A percentile compares a stretch with the other conserved stretches of the same genome.
These are phyloP conservation scores for Phytophthora sp. DNA, from an alignment of 352 stramenopile genomes.

Conservation along the genomic window DNA sequence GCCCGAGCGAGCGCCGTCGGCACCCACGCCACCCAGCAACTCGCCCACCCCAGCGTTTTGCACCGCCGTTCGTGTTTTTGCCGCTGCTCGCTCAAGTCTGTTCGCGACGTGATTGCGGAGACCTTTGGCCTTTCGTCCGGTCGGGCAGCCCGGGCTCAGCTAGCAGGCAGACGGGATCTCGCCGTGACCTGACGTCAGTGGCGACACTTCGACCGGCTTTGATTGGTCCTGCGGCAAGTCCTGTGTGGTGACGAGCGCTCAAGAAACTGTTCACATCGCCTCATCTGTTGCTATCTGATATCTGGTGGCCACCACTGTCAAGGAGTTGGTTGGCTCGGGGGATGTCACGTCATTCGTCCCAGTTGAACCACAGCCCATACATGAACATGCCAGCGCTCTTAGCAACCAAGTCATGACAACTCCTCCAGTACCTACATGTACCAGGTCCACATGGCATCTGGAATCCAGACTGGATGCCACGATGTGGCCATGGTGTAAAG, in stretches of 20 bases:
- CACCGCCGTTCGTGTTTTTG: conserved; percentile 33
- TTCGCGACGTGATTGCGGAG: conserved; percentile 23
- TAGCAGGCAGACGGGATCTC: conserved; percentile 25
- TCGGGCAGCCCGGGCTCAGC: conserved; percentile 19
- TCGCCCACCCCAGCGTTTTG: conserved; percentile 16
- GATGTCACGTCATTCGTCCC: conserved; percentile 12
- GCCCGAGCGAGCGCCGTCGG: neutral
- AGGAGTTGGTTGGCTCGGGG: neutral
- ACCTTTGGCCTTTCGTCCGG: conserved; percentile 29
- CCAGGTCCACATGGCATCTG: neutral
- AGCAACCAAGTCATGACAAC: conserved; percentile 3
- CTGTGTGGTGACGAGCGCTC: neutral
- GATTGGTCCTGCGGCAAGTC: conserved; percentile 33
- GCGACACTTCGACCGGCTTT: conserved; percentile 27
- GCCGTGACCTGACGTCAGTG: conserved; percentile 29
- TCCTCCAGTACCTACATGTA: neutral
- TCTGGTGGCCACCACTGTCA: conserved; percentile 16
- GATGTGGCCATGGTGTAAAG: conserved; percentile 30
- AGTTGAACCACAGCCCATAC: too few species aligned
- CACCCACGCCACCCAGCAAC: conserved; percentile 9
- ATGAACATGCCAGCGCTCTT: neutral
- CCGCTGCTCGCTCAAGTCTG: conserved; percentile 16
- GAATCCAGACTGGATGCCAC: conserved; percentile 10
- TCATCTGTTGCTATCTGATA: conserved; percentile 29
- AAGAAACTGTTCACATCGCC: conserved; percentile 10